These are phyloP conservation scores for Lachancea lanzarotensis DNA, from an alignment of 805 yeast genomes.

Conservation along the genomic window DNA sequence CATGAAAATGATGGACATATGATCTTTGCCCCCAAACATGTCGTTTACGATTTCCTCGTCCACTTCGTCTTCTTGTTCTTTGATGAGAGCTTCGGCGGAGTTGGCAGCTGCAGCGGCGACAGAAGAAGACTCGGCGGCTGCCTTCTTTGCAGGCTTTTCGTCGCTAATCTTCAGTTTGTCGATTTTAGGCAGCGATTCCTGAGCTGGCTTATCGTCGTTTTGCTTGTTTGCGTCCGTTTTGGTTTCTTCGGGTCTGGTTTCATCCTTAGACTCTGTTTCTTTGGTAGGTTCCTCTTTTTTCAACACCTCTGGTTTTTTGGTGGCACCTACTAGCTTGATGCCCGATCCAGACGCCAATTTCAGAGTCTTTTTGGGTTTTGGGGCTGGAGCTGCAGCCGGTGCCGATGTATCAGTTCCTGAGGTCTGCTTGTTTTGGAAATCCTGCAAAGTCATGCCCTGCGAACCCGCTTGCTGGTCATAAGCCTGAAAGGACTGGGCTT, in stretches of 20 bases:
- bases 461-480: constrained; percentile 17
- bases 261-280: constrained; percentile 15
- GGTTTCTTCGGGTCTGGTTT: constrained; percentile 5
- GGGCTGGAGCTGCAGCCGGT: constrained; percentile 29
- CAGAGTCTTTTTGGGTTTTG: constrained; percentile 60
- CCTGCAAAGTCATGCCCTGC: constrained; percentile 72
- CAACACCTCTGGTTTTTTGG: constrained; percentile 32
- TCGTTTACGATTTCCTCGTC: constrained; percentile 87
- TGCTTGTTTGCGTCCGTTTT: constrained; percentile 10
- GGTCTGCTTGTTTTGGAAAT: constrained; percentile 64
- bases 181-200: constrained; percentile 26
- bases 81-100: constrained; percentile 47
- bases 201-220: constrained; percentile 12
- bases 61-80: constrained; percentile 71
- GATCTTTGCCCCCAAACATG: constrained; percentile 96
- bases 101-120: constrained; percentile 22
- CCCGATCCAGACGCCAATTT: constrained; percentile 61
- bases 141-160: constrained; percentile 26
- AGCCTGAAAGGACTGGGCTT: constrained; percentile 14
- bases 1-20: constrained; percentile 94
- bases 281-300: constrained; percentile 28
- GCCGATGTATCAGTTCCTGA: constrained; percentile 13
- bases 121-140: constrained; percentile 18
- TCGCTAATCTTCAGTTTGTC: constrained; percentile 28
- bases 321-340: constrained; percentile 53